Evolutionary conservation across 2,329 filamentous ascomycete genomes (phyloP), one percentile per base, ranked within the genome.

Genomic region (Alternaria rosae): DNA sequence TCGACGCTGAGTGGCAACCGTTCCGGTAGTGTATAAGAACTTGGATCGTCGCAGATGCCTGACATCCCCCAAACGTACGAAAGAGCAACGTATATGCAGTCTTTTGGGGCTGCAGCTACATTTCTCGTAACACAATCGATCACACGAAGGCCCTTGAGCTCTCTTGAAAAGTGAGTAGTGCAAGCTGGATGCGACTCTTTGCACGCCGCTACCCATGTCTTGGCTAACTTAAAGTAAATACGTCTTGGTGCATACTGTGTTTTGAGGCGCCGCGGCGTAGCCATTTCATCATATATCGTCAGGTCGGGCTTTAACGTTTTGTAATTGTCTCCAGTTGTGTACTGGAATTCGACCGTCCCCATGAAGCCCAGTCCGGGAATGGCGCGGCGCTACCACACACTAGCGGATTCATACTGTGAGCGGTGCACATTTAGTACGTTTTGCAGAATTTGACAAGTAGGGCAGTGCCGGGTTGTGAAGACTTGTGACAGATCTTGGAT

Each of bases 31-130:
- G 35, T 5, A 38, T 8, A 38, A 17, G 35, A 35, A 0, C 32
- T 8, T n/a, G 4, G 4, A 1, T 4, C 2, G 4, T 9, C 0
- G 32, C 0, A n/a, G 13, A 8, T n/a, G 5, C 2, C 4, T 4
- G 13, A 2, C 7, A 5, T 35, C 1, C 32, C 35, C 35, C 35
- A 38, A 11, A 38, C 35, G 2, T 38, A 38, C 6, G 35, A 38
- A 9, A 38, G 35, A 38, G 35, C 35, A 1, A 38, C 9, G 5
- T 11, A 38, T 2, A 38, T n/a, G 3, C 4, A 38, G 11, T 38
- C 3, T 17, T 38, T 0, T 11, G 35, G 35, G 3, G 35, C 35
- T 0, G 9, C 1, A 3, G 17, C 1, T 11, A 38, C 35, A n/a
- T 3, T 38, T 5, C 1, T 38, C 0, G 35, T 38, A 3, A 38